These are phyloP conservation scores for Ormosia semicastrata DNA, from an alignment of 306 rosid species.

Conservation along the genomic window DNA sequence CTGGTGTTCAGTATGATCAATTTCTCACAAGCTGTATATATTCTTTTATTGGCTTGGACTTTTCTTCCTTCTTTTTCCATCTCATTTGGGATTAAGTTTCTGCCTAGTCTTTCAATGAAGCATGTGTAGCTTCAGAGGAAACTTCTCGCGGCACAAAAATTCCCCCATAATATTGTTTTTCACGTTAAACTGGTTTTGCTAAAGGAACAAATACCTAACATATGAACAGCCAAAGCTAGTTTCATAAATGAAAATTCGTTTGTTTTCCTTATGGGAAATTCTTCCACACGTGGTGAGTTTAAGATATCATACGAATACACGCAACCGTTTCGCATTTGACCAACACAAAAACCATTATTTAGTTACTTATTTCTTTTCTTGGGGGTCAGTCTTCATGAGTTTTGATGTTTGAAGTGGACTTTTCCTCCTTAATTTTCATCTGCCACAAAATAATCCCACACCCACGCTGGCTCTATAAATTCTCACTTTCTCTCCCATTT, in stretches of 20 bases:
- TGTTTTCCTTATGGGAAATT: not conserved
- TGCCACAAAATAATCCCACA: not conserved
- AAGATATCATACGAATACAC: slow-evolving; percentile 12
- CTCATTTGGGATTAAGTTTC: not conserved
- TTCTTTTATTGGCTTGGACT: not conserved
- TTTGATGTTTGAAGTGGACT: slow-evolving; percentile 34
- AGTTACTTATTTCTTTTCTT: not conserved
- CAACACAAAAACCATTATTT: not conserved
- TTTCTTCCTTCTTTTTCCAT: not conserved
- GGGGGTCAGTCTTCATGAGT: not conserved
- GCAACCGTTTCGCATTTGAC: slow-evolving; percentile 44
- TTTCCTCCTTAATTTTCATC: not conserved
- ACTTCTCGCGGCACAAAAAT: too few species aligned
- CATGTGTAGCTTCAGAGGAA: not conserved
- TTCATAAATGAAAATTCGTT: not conserved
- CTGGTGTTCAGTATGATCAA: not conserved
- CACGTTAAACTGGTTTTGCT: not conserved
- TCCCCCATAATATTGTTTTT: too few species aligned
- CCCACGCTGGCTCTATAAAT: slow-evolving; percentile 26
- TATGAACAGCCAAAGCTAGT: not conserved
- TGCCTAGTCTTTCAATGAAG: not conserved
- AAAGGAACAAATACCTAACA: slow-evolving; percentile 30
- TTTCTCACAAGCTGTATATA: not conserved
- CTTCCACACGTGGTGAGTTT: slow-evolving; percentile 39
- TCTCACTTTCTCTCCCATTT: not conserved